Conservation (phyloP, 2,329 filamentous ascomycete species). For the Phialocephala subalpina region DNA sequence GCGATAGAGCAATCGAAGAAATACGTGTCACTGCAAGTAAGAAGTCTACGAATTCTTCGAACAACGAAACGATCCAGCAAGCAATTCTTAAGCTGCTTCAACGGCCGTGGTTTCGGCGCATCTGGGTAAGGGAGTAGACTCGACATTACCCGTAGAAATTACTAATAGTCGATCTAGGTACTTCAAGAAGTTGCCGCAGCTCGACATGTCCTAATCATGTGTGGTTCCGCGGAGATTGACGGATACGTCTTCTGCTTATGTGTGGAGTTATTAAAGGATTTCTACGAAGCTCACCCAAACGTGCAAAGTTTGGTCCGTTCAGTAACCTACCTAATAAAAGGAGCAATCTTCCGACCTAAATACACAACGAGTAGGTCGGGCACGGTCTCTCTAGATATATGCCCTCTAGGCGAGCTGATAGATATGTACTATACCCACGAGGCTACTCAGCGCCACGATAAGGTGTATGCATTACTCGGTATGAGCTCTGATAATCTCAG, state of each 20-base stretch:
- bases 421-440: constrained; percentile 30
- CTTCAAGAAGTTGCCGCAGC: constrained; percentile 27
- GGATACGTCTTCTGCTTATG: constrained; percentile 17
- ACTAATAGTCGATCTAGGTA: constrained; percentile 15
- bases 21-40: neutral
- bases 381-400: constrained; percentile 21
- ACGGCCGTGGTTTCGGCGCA: constrained; percentile 26
- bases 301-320: constrained; percentile 19
- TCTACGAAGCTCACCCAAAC: constrained; percentile 12
- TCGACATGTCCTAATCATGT: constrained; percentile 24
- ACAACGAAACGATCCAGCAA: constrained; percentile 8
- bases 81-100: constrained; percentile 20
- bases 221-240: constrained; percentile 23
- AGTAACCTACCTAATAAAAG: constrained; percentile 11
- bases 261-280: constrained; percentile 5
- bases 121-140: constrained; percentile 24
- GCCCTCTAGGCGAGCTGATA: constrained; percentile 24
- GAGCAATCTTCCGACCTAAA: constrained; percentile 20
- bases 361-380: constrained; percentile 3
- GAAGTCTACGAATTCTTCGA: constrained; percentile 4
- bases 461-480: constrained; percentile 31
- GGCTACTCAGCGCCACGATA: constrained; percentile 26
- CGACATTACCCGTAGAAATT: neutral
- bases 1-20: neutral
- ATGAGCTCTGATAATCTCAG: constrained; percentile 30